Conservation (phyloP, 257 asterid species). For the Plantago elongata region DNA sequence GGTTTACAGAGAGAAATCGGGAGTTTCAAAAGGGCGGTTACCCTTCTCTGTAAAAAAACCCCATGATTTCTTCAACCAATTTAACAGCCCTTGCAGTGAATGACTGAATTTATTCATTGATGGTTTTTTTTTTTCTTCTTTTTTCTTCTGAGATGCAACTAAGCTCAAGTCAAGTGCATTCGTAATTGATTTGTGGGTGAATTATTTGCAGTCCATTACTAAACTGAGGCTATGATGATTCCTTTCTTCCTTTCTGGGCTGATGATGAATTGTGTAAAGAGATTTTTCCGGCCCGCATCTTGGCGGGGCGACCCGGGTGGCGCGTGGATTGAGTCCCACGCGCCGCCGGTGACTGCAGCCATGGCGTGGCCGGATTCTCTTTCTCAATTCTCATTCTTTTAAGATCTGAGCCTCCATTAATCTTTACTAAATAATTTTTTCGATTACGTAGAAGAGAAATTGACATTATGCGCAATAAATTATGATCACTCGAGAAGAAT, state of each 20-base stretch:
- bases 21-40: constrained; percentile 2
- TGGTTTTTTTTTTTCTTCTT: neutral
- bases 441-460: no score
- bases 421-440: no score
- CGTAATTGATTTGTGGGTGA: no score
- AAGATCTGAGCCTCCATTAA: constrained; percentile 26
- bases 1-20: neutral
- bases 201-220: neutral
- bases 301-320: constrained; percentile 39
- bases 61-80: neutral
- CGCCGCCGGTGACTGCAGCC: constrained; percentile 27
- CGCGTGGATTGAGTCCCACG: neutral
- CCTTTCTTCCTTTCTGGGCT: constrained; percentile 10
- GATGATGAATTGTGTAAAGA: neutral
- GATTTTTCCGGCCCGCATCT: constrained; percentile 25
- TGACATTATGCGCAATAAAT: no score
- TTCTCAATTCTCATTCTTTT: neutral
- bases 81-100: neutral
- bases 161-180: constrained; percentile 5
- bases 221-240: constrained; percentile 29
- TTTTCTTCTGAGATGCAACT: constrained; percentile 2
- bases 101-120: neutral
- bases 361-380: constrained; percentile 21
- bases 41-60: neutral
- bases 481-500: no score